phyloP scores from a whole-genome alignment of 352 stramenopile genomes.

The Pythium graminicola region DNA sequence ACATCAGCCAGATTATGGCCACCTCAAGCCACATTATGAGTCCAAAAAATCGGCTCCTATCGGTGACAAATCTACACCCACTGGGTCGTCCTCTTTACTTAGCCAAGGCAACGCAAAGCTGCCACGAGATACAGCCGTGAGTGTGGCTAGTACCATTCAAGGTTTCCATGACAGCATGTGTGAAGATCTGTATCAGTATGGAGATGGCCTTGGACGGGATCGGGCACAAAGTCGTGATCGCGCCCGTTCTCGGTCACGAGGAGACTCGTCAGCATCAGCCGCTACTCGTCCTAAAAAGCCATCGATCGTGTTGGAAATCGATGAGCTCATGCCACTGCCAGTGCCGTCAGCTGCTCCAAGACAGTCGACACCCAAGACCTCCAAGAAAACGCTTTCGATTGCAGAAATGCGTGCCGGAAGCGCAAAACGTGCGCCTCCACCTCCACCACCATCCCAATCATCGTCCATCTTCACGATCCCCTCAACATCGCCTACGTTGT shows the following conservation, averaged over 20 bases:
- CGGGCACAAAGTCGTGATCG: constrained; percentile 5
- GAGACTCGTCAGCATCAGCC: constrained; percentile 3
- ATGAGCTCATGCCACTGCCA: constrained; percentile 12
- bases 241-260: constrained; percentile 11
- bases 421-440: constrained; percentile 5
- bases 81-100: background rate
- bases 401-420: constrained; percentile 2
- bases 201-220: constrained; percentile 16
- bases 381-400: constrained; percentile 22
- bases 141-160: constrained; percentile 16
- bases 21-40: constrained; percentile 4
- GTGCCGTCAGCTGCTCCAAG: background rate
- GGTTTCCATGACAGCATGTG: constrained; percentile 22
- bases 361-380: constrained; percentile 1
- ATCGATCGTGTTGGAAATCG: constrained; percentile 14
- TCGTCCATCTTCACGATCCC: constrained; percentile 10
- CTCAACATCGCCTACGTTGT: constrained; percentile 6
- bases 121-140: background rate
- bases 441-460: background rate
- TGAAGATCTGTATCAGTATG: constrained; percentile 18
- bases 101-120: background rate
- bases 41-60: background rate
- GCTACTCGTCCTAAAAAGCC: constrained; percentile 4
- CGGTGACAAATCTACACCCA: background rate
- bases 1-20: constrained; percentile 11